phyloP scores from a whole-genome alignment of 1,284 basidiomycete species.

The Ganoderma sinense region DNA sequence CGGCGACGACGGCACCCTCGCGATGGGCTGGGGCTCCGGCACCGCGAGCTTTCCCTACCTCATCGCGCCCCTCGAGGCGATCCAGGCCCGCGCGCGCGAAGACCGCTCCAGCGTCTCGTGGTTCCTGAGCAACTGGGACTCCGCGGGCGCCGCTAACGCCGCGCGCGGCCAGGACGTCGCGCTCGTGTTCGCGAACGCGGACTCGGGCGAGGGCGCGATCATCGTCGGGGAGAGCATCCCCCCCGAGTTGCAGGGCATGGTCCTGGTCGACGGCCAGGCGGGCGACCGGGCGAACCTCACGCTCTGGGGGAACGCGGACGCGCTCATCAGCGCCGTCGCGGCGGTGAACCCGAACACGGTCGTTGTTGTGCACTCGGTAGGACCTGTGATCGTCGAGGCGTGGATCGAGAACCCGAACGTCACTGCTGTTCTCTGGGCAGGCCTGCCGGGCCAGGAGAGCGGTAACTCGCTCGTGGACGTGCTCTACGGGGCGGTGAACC shows the following conservation, averaged over 20 bases:
- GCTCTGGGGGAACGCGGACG: constrained; percentile 40
- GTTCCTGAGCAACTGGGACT: constrained; percentile 73
- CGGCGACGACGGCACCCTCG: constrained; percentile 72
- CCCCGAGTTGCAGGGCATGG: neutral
- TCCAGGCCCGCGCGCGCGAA: constrained; percentile 66
- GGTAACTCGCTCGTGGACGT: constrained; percentile 82
- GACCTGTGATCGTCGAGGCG: constrained; percentile 74
- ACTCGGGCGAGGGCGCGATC: constrained; percentile 68
- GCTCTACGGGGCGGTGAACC: constrained; percentile 77
- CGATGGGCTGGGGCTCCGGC: constrained; percentile 78
- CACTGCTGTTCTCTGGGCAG: constrained; percentile 76
- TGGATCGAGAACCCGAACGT: constrained; percentile 86
- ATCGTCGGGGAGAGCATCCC: neutral
- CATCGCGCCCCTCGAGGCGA: constrained; percentile 73
- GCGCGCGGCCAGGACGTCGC: constrained; percentile 65
- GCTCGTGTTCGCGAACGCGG: constrained; percentile 76
- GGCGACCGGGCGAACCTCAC: constrained; percentile 86
- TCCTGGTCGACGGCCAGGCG: neutral
- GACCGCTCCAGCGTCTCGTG: constrained; percentile 60
- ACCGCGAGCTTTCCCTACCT: constrained; percentile 69
- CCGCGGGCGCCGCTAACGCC: constrained; percentile 54
- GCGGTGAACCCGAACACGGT: constrained; percentile 76
- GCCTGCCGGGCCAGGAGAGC: constrained; percentile 76
- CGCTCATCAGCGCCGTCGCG: constrained; percentile 7
- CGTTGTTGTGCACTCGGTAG: constrained; percentile 80